Evolutionary conservation across 208 protist species (phyloP).

Genomic region (Acanthamoeba divionensis): DNA sequence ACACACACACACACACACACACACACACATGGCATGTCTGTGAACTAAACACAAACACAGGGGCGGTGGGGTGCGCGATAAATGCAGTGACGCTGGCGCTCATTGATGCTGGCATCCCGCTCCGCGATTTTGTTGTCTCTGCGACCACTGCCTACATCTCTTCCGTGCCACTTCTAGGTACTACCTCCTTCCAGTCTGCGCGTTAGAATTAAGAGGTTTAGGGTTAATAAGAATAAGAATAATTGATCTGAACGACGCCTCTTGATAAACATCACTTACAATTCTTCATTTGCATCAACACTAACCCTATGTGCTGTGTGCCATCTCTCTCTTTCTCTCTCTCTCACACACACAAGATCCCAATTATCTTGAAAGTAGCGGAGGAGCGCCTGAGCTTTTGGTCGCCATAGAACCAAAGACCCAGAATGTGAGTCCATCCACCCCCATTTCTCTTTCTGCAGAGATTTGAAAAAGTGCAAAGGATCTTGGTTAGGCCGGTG

Average conservation of each 20-base stretch:
- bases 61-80: conserved; percentile 69
- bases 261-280: background rate
- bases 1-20: too few species aligned
- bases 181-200: background rate
- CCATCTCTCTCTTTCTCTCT: background rate
- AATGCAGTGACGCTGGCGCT: conserved; percentile 88
- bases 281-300: background rate
- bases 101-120: conserved; percentile 88
- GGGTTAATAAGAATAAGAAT: too few species aligned
- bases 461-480: too few species aligned
- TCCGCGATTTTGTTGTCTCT: conserved; percentile 84
- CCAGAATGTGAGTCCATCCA: too few species aligned
- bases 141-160: conserved; percentile 81
- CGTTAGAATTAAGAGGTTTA: background rate
- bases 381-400: conserved; percentile 76
- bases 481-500: too few species aligned
- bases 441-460: too few species aligned
- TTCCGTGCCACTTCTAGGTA: conserved; percentile 71
- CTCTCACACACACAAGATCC: conserved; percentile 59
- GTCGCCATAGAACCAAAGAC: conserved; percentile 77
- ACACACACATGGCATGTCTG: conserved; percentile 58
- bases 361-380: conserved; percentile 77
- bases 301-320: background rate
- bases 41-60: background rate
- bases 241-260: background rate